These are phyloP conservation scores for Usnea hakonensis DNA, from an alignment of 495 filamentous ascomycete genomes.

Conservation along the genomic window DNA sequence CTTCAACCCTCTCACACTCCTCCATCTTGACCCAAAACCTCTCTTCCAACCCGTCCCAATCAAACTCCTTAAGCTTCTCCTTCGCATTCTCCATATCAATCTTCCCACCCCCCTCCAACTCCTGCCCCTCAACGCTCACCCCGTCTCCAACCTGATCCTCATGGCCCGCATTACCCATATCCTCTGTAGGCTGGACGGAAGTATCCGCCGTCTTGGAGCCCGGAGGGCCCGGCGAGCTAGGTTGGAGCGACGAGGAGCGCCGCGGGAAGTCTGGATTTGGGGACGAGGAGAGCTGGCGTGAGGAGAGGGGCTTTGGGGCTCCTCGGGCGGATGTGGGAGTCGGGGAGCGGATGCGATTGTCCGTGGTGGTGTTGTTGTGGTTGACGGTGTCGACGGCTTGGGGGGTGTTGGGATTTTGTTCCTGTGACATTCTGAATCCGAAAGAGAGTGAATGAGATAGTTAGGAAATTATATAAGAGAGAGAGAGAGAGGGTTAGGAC, in stretches of 20 bases:
- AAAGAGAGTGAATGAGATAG: background rate
- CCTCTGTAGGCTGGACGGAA: background rate
- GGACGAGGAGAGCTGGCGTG: background rate
- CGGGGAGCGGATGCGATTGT: background rate
- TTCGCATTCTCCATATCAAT: background rate
- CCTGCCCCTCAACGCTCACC: background rate
- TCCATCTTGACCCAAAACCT: slow-evolving; percentile 54
- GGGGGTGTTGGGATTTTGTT: background rate
- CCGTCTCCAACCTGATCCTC: background rate
- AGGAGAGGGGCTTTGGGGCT: background rate
- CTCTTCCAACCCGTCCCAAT: slow-evolving; percentile 61
- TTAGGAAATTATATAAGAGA: background rate
- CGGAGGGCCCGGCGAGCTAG: background rate
- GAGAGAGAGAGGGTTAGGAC: background rate
- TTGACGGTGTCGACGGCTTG: background rate
- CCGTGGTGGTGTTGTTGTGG: background rate
- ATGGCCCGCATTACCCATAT: background rate
- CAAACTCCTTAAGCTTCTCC: slow-evolving; percentile 36
- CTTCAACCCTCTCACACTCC: slow-evolving; percentile 52
- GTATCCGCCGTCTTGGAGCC: background rate
- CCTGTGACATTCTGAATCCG: background rate
- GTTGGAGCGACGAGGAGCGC: background rate
- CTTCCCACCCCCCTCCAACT: background rate
- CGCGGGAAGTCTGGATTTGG: background rate
- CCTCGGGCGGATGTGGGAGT: background rate